phyloP scores from a whole-genome alignment of 176 grass and related monocot genomes.

The Rhipidocladum racemiflorum region DNA sequence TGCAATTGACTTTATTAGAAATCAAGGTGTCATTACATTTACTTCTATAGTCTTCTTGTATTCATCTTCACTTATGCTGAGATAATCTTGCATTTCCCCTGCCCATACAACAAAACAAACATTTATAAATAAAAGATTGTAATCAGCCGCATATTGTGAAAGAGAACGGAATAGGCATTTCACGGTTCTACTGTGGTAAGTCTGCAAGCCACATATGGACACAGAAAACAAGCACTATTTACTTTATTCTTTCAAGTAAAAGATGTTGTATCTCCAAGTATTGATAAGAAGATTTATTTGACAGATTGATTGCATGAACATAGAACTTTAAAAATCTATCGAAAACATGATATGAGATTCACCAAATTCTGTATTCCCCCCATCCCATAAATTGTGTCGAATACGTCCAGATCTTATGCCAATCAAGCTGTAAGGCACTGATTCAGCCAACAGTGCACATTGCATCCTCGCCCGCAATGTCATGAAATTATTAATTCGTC shows the following conservation, averaged over 20 bases:
- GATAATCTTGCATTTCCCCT: conserved; percentile 72
- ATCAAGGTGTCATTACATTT: conserved; percentile 76
- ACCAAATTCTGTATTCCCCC: no score
- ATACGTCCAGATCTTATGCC: neutral
- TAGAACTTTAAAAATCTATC: neutral
- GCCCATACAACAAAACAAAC: neutral
- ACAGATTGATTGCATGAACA: neutral
- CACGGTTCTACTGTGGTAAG: neutral
- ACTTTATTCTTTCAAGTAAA: neutral
- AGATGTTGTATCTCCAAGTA: neutral
- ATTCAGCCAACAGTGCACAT: neutral
- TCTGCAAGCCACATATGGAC: neutral
- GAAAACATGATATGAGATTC: neutral
- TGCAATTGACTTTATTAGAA: conserved; percentile 59
- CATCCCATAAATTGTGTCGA: neutral
- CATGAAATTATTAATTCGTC: no score
- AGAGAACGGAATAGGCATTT: no score
- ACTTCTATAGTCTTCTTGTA: conserved; percentile 61
- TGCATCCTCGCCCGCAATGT: no score
- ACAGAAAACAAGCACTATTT: neutral
- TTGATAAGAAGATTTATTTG: neutral
- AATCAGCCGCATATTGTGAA: neutral
- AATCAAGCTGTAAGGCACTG: neutral
- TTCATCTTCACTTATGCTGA: conserved; percentile 61
- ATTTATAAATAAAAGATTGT: neutral